A percentile compares a stretch with the other conserved stretches of the same genome.
Evolutionary conservation across 768 basidiomycete genomes (phyloP).

Genomic region (Gymnopilus dilepis): DNA sequence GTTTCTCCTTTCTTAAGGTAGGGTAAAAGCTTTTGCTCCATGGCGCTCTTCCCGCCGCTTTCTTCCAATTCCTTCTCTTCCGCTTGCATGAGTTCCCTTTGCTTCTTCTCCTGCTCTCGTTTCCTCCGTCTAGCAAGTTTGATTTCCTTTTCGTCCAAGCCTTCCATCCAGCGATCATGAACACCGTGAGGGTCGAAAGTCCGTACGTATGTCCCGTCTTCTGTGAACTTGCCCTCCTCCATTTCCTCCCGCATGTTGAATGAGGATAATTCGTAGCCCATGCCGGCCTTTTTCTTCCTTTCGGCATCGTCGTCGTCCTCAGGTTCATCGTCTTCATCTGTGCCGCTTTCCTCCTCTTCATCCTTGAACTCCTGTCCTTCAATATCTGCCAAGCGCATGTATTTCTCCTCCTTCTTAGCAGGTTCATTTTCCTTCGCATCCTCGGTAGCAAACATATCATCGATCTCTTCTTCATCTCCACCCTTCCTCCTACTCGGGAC

Average conservation of each 20-base stretch:
- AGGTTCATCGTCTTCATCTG: constrained; percentile 53
- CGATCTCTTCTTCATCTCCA: constrained; percentile 63
- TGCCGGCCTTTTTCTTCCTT: constrained; percentile 77
- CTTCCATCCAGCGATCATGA: constrained; percentile 98
- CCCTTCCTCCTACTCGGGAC: constrained; percentile 78
- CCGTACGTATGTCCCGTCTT: constrained; percentile 88
- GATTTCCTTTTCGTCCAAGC: constrained; percentile 83
- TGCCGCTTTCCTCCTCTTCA: constrained; percentile 42
- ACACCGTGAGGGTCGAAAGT: constrained; percentile 88
- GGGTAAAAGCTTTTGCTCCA: constrained; percentile 71
- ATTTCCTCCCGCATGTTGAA: constrained; percentile 99
- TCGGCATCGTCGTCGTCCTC: constrained; percentile 84
- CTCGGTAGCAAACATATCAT: constrained; percentile 83
- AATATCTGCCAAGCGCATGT: constrained; percentile 89
- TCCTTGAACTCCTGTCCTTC: constrained; percentile 93
- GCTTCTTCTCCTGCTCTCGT: constrained; percentile 72
- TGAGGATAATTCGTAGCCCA: constrained; percentile 93
- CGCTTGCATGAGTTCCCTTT: constrained; percentile 68
- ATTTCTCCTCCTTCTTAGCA: constrained; percentile 68
- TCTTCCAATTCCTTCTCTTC: constrained; percentile 78
- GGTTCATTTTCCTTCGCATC: constrained; percentile 49
- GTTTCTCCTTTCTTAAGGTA: constrained; percentile 91
- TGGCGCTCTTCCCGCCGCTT: constrained; percentile 64
- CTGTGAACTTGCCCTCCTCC: constrained; percentile 96
- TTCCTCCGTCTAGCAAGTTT: constrained; percentile 80